Conservation (phyloP, 495 filamentous ascomycete genomes). For the Oidiodendron maius region DNA sequence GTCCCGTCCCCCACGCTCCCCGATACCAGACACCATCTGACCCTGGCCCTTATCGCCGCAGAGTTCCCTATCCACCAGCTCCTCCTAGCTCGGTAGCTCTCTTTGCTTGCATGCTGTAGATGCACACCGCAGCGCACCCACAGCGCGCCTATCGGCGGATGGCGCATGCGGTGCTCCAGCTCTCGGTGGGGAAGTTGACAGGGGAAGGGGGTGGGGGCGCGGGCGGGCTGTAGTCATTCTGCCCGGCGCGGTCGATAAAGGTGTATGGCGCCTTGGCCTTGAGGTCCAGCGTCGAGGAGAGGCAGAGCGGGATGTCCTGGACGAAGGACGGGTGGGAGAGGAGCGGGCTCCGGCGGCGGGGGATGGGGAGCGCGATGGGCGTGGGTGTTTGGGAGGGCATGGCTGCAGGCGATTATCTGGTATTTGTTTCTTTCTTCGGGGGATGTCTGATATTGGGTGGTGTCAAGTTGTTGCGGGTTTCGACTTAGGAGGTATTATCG, state of each 20-base stretch:
- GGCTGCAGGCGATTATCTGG: too few relatives aligned
- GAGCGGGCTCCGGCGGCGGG: constrained; percentile 22
- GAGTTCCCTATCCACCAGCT: too few relatives aligned
- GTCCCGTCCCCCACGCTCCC: too few relatives aligned
- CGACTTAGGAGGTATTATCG: too few relatives aligned
- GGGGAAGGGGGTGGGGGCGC: constrained; percentile 46
- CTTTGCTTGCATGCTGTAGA: too few relatives aligned
- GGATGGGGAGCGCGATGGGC: constrained; percentile 17
- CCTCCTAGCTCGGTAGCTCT: too few relatives aligned
- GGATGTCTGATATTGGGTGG: too few relatives aligned
- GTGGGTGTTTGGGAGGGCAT: constrained; percentile 24
- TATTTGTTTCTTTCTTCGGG: too few relatives aligned
- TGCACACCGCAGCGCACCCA: too few relatives aligned
- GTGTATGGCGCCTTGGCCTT: constrained; percentile 25
- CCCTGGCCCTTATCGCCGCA: too few relatives aligned
- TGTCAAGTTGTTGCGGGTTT: too few relatives aligned
- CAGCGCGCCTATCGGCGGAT: constrained; percentile 12
- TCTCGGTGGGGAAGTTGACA: constrained; percentile 30
- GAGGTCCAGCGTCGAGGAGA: constrained; percentile 29
- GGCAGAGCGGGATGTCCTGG: constrained; percentile 37
- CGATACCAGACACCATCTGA: too few relatives aligned
- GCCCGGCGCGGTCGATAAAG: constrained; percentile 10
- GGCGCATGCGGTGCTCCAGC: constrained; percentile 20
- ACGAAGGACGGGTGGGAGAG: constrained; percentile 30
- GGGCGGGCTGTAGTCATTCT: constrained; percentile 28